These are phyloP conservation scores for Suaeda aralocaspica DNA, from an alignment of 148 eudicot species.

Conservation along the genomic window DNA sequence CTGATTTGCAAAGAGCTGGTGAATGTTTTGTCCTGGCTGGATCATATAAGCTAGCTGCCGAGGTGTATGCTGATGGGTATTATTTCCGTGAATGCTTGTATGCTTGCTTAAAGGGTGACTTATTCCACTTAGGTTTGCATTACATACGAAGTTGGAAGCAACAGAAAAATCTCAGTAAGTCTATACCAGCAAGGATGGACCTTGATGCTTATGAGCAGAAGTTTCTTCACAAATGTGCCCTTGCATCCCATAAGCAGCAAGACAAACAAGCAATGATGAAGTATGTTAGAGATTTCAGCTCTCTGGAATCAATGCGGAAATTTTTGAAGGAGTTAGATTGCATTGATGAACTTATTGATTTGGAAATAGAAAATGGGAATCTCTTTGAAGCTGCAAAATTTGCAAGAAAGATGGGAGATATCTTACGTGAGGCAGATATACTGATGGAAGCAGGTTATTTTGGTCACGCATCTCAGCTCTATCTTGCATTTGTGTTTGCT, in stretches of 20 bases:
- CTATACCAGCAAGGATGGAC: not conserved
- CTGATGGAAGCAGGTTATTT: constrained; percentile 22
- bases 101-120: constrained; percentile 34
- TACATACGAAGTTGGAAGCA: constrained; percentile 31
- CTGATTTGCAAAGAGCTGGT: constrained; percentile 32
- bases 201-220: constrained; percentile 26
- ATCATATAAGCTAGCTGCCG: constrained; percentile 31
- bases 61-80: constrained; percentile 27
- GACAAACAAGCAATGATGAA: constrained; percentile 47
- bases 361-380: constrained; percentile 31
- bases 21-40: constrained; percentile 32
- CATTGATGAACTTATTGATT: constrained; percentile 30
- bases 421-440: constrained; percentile 29
- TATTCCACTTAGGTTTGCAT: constrained; percentile 34
- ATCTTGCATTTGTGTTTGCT: constrained; percentile 36
- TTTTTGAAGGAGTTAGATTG: constrained; percentile 46
- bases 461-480: constrained; percentile 27
- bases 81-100: constrained; percentile 28
- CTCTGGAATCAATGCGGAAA: constrained; percentile 34
- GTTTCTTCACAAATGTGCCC: constrained; percentile 41
- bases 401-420: constrained; percentile 27
- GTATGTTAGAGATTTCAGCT: constrained; percentile 44
- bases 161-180: not conserved
- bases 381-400: constrained; percentile 28
- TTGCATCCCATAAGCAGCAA: constrained; percentile 27